A percentile compares a stretch with the other conserved stretches of the same genome.
These are phyloP conservation scores for Melanopsichium pennsylvanicum DNA, from an alignment of 1,284 basidiomycete genomes.

Conservation along the genomic window DNA sequence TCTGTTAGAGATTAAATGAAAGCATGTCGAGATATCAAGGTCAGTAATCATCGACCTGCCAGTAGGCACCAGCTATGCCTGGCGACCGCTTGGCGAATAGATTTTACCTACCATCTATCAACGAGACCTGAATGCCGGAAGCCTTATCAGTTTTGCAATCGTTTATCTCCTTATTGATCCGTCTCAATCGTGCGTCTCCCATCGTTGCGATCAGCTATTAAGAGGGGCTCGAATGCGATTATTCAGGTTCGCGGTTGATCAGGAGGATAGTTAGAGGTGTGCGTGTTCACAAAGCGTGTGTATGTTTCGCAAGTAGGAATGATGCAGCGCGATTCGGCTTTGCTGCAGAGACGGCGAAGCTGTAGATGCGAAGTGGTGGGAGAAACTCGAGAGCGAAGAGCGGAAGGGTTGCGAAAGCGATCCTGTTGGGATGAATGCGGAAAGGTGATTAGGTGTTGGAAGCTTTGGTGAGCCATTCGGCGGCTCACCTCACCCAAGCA, in stretches of 20 bases:
- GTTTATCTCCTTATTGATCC: conserved; percentile 82
- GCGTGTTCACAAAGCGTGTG: neutral
- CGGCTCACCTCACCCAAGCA: neutral
- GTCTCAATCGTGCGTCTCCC: conserved; percentile 81
- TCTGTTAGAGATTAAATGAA: conserved; percentile 6
- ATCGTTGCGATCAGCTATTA: conserved; percentile 63
- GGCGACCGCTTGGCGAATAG: too few relatives aligned
- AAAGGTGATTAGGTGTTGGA: conserved; percentile 12
- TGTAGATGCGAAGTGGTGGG: neutral
- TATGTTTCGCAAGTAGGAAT: neutral
- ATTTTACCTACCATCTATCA: conserved; percentile 74
- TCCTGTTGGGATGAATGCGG: too few relatives aligned
- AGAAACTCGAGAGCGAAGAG: neutral
- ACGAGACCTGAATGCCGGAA: conserved; percentile 82
- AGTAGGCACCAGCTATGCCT: too few relatives aligned
- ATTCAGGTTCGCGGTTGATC: neutral
- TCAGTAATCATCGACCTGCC: neutral
- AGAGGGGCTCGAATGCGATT: too few relatives aligned
- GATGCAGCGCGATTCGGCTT: too few relatives aligned
- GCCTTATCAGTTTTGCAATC: conserved; percentile 94
- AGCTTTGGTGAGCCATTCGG: neutral
- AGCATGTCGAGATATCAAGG: neutral
- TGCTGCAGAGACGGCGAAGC: too few relatives aligned
- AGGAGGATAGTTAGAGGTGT: neutral
- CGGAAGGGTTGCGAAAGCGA: neutral